Base-by-base conservation (phyloP, 495 filamentous ascomycete genomes). In the Lentithecium fluviatile region DNA sequence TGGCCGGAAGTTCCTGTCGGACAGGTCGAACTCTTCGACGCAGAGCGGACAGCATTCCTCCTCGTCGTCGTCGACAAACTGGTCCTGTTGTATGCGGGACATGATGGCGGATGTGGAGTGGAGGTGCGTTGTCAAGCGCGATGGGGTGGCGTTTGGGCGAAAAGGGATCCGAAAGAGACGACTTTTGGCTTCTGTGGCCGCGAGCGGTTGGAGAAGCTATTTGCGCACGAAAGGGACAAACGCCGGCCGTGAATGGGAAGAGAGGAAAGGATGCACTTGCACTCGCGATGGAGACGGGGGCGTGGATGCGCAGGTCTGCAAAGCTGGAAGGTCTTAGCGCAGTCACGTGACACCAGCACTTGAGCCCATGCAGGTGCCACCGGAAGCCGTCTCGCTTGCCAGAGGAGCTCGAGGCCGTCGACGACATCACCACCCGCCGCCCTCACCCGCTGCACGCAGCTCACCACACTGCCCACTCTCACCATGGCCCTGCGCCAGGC, bases 21-120 rank as follows among this genome's bases (percentile, higher is more conserved):
- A 91, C 40, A 97, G 85, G 72, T 97, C 95, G 70, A 97, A 91
- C 79, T 97, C 95, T 78, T 99, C 95, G 73, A 99, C 94, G 77
- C 95, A 99, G 46, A 99, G 88, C 69, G 95, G 95, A 74, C 75
- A 77, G 47, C 66, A 65, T 57, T 77, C 85, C 69, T 96, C 91
- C 70, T 97, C 94, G 65, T 96, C 91, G 69, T 97, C 95, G 68
- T 99, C 95, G 74, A 97, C 90, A 80, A 96, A 95, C 68, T 87
- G 89, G 73, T 99, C 95, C 76, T 95, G 92, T 66, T 89, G 88
- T 75, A 82, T 75, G 66, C 79, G 79, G 82, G 86, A 91, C 81
- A 74, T 71, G 75, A 62, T 55, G 29, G 64, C 25, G 29, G 25
- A 50, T 21, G 56, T 49, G 21, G 34, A 21, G n/a, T n/a, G n/a